Percentiles rank a stretch among this genome's conserved stretches.
phyloP scores from a whole-genome alignment of 2,329 filamentous ascomycete genomes.

The Monosporascus sp. region DNA sequence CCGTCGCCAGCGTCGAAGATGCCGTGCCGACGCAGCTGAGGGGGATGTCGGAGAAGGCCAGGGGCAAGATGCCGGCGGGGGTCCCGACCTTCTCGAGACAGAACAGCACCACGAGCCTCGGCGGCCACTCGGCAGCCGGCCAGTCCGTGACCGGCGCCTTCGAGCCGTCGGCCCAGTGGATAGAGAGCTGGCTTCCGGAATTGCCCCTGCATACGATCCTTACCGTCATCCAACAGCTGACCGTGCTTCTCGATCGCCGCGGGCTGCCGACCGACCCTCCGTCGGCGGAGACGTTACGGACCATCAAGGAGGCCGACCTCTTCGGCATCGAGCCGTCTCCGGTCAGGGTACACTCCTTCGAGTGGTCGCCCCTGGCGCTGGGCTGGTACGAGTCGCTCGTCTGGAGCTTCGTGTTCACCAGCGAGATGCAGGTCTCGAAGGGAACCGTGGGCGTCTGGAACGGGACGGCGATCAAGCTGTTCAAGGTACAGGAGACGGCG shows the following conservation, averaged over 20 bases:
- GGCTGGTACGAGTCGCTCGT: constrained; percentile 95
- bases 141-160: constrained; percentile 59
- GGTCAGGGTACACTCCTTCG: constrained; percentile 79
- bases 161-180: constrained; percentile 76
- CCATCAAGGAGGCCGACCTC: constrained; percentile 57
- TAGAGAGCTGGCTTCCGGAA: constrained; percentile 90
- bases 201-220: constrained; percentile 83
- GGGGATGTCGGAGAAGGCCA: constrained; percentile 95
- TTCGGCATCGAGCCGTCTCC: constrained; percentile 69
- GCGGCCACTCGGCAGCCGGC: constrained; percentile 55
- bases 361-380: constrained; percentile 85
- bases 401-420: constrained; percentile 88
- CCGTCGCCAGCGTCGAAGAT: constrained; percentile 65
- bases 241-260: constrained; percentile 51
- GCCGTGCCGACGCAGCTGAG: constrained; percentile 76
- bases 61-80: constrained; percentile 90
- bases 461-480: constrained; percentile 80
- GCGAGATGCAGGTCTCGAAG: constrained; percentile 81
- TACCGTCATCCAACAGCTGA: constrained; percentile 65
- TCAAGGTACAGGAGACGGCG: constrained; percentile 81
- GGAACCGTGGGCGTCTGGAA: constrained; percentile 94
- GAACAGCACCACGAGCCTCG: constrained; percentile 80
- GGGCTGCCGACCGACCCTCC: constrained; percentile 38
- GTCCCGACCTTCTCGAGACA: constrained; percentile 80
- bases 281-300: constrained; percentile 42